phyloP scores from a whole-genome alignment of 257 asterid genomes.

The Nicotiana attenuata region DNA sequence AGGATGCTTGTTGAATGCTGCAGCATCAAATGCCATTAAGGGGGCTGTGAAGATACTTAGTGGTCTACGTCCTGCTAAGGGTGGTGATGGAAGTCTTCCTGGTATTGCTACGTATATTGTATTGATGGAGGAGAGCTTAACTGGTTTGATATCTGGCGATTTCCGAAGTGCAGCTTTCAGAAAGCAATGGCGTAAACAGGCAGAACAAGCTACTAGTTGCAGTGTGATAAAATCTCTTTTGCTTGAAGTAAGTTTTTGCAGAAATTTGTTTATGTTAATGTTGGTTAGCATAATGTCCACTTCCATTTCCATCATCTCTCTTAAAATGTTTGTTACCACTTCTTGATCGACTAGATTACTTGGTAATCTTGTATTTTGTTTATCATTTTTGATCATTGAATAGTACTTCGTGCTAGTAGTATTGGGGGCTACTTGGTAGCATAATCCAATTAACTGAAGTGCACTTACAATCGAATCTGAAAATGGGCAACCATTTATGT shows the following conservation, averaged over 20 bases:
- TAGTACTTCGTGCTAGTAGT: background rate
- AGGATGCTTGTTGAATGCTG: conserved; percentile 80
- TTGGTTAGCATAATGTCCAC: background rate
- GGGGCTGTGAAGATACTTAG: conserved; percentile 51
- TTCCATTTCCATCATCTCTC: background rate
- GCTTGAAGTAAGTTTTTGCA: conserved; percentile 56
- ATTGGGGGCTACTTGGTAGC: background rate
- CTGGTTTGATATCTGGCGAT: conserved; percentile 62
- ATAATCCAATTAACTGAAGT: background rate
- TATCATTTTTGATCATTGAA: background rate
- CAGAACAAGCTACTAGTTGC: conserved; percentile 54
- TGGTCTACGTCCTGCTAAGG: conserved; percentile 50
- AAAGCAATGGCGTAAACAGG: conserved; percentile 63
- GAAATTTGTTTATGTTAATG: background rate
- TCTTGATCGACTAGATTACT: background rate
- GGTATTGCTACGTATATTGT: conserved; percentile 56
- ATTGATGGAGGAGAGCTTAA: conserved; percentile 76
- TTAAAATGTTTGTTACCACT: background rate
- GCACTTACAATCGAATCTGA: background rate
- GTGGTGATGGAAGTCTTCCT: conserved; percentile 52
- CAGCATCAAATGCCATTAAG: conserved; percentile 70
- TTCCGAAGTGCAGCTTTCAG: conserved; percentile 52
- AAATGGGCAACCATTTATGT: background rate
- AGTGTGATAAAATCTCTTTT: conserved; percentile 46
- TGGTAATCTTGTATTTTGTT: background rate